Base-by-base conservation (phyloP, 176 grass and related monocot genomes). In the Pontederia crassipes region DNA sequence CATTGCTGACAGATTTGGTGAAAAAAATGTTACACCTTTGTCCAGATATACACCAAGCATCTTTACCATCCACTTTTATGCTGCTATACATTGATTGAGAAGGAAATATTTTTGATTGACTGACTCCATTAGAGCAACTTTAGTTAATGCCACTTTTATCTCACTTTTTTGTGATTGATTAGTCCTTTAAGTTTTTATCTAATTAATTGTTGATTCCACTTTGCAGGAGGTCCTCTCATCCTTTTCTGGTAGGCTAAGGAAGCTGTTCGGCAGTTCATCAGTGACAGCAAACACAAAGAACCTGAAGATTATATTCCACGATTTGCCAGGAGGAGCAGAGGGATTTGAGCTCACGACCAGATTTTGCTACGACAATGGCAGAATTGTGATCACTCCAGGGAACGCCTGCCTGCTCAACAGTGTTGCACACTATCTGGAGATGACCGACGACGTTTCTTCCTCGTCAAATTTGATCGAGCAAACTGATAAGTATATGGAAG, bases 291-390 rank as follows among this genome's bases (percentile, higher is more conserved):
- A 65, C n/a, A 62, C 52, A 79, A 68, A 71, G 68, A 49, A 47
- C 28, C 28, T 59, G 47, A 92, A 83, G 46, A 54, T 98, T 2
- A 70, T 66, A 59, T 60, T 92, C 17, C 70, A 68, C 57, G 82
- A 80, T 52, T 86, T 98, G 46, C 93, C 93, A 2, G 87, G 87
- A 54, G 93, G 93, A 3, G 28, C 77, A 11, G 81, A 92, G 68
- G 79, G 74, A 61, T 98, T 98, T 70, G 87, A 98, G 74, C 71
- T 92, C 55, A 70, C 92, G 52, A 55, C 82, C n/a, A 85, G 77
- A 72, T 93, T 79, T 61, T 99, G 94, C 55, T 82, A 89, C 78
- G 68, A 54, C 73, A 60, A 67, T 68, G 54, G 72, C 47, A 56
- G 49, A 62, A 35, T 35, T 8, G 64, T 18, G 45, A 74, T 90